Percentiles rank a stretch among this genome's conserved stretches.
Conservation (phyloP, 805 yeast species). For the Yarrowia yakushimensis region DNA sequence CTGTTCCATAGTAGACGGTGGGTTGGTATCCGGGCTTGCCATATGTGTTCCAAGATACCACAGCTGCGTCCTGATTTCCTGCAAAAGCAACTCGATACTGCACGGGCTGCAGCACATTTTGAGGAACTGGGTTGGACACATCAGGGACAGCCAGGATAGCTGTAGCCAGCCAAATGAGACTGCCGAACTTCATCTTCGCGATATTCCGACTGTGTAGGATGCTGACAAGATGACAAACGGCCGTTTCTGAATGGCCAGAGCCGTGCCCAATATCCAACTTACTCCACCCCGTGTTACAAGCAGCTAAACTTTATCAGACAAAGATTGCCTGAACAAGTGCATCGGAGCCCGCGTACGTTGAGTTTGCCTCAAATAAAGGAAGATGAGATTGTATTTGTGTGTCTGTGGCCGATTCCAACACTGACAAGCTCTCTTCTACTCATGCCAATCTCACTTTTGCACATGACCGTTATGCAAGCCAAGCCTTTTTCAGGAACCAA, state of each 20-base stretch:
- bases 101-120: conserved; percentile 8
- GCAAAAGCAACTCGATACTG: conserved; percentile 19
- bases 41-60: conserved; percentile 33
- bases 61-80: conserved; percentile 3
- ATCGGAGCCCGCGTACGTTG: background rate
- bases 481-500: conserved; percentile 18
- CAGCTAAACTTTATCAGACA: background rate
- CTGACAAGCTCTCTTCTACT: background rate
- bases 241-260: background rate
- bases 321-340: background rate
- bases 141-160: background rate
- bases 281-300: background rate
- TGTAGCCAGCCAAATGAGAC: background rate
- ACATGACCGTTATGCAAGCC: background rate
- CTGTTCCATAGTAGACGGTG: conserved; percentile 32
- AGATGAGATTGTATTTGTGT: background rate
- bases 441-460: background rate
- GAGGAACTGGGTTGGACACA: conserved; percentile 4
- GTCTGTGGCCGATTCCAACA: background rate
- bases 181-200: background rate
- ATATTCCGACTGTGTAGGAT: background rate
- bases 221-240: background rate
- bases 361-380: background rate
- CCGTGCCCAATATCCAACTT: background rate
- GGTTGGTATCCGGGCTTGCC: conserved; percentile 29